Evolutionary conservation across 2,329 filamentous ascomycete genomes (phyloP).

Genomic region (Ophiosphaerella narmari): DNA sequence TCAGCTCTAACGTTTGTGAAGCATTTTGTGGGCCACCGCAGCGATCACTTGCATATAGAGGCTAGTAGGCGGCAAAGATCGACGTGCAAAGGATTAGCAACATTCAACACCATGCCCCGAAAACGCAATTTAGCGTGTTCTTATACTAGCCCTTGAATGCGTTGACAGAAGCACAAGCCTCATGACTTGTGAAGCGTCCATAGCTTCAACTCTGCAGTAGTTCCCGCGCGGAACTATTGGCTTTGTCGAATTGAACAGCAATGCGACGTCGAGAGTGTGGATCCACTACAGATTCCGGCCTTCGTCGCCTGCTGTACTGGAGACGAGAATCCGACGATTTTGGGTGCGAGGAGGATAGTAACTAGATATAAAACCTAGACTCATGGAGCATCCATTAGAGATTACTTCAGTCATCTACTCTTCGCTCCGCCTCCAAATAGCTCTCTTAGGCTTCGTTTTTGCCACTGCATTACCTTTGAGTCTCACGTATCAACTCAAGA

Average conservation of each 20-base stretch:
- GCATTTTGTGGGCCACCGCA: conserved; percentile 3
- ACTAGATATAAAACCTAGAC: background rate
- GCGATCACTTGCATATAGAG: conserved; percentile 1
- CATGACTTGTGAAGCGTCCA: background rate
- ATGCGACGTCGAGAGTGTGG: background rate
- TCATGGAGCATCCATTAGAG: background rate
- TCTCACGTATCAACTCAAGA: background rate
- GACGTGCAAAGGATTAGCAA: conserved; percentile 1
- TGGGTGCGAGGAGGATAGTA: no score
- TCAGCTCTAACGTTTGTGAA: conserved; percentile 1
- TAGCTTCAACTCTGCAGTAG: conserved; percentile 1
- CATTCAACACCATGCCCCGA: background rate
- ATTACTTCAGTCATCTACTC: background rate
- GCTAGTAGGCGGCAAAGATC: conserved; percentile 1
- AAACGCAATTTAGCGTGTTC: background rate
- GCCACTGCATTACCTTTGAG: background rate
- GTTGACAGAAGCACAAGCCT: conserved; percentile 4
- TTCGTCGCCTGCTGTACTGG: background rate
- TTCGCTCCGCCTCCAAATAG: background rate
- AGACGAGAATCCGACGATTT: background rate
- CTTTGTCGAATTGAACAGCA: background rate
- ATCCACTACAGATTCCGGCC: background rate
- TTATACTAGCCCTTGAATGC: background rate
- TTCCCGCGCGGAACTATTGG: background rate
- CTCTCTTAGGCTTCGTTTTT: background rate